phyloP scores from a whole-genome alignment of 2,329 filamentous ascomycete genomes.

The Furcasterigmium sp. region DNA sequence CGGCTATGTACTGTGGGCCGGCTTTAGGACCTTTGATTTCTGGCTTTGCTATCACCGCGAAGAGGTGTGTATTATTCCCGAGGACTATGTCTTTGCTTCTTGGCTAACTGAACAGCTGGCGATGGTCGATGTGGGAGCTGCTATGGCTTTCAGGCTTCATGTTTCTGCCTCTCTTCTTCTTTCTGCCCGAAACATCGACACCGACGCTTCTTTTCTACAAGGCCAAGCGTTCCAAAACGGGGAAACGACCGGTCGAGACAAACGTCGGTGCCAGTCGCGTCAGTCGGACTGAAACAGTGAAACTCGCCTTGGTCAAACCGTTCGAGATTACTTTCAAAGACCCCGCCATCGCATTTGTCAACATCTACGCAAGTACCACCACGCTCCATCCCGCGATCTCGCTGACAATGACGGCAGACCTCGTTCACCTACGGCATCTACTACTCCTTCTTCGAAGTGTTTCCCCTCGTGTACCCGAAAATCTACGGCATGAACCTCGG shows the following conservation, averaged over 20 bases:
- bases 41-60: slow-evolving; percentile 7
- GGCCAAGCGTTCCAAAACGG: slow-evolving; percentile 10
- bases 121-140: slow-evolving; percentile 18
- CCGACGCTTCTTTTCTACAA: slow-evolving; percentile 16
- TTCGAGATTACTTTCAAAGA: slow-evolving; percentile 26
- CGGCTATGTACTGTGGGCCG: slow-evolving; percentile 5
- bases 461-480: slow-evolving; percentile 34
- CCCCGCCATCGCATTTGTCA: slow-evolving; percentile 24
- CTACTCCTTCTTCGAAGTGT: slow-evolving; percentile 56
- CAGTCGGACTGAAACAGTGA: slow-evolving; percentile 12
- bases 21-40: slow-evolving; percentile 5
- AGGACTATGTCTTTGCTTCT: too few species aligned
- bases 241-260: too few species aligned
- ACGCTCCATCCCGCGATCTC: too few species aligned
- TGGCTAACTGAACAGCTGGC: slow-evolving; percentile 11
- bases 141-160: slow-evolving; percentile 13
- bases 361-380: slow-evolving; percentile 24
- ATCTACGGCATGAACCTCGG: slow-evolving; percentile 42
- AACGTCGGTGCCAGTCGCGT: too few species aligned
- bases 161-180: slow-evolving; percentile 15
- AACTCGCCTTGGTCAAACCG: slow-evolving; percentile 17
- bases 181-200: slow-evolving; percentile 17
- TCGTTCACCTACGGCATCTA: slow-evolving; percentile 46
- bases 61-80: slow-evolving; percentile 3
- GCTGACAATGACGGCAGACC: slow-evolving; percentile 11